These are phyloP conservation scores for Ceratobasidium sp. DNA, from an alignment of 1,284 basidiomycete genomes.

Conservation along the genomic window DNA sequence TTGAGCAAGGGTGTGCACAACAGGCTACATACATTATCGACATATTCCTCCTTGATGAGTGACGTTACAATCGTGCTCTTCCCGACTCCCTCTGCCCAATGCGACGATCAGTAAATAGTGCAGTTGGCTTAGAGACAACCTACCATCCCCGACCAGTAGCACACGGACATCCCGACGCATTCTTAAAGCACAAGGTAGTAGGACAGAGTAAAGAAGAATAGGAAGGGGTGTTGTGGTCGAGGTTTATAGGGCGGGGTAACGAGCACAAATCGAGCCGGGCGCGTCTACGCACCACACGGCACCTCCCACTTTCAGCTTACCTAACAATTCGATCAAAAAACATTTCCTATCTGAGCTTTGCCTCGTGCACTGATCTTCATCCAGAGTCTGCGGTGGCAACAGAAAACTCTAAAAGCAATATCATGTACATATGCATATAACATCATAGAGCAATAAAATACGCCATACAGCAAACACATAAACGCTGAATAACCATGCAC, in stretches of 20 bases:
- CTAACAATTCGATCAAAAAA: conserved; percentile 23
- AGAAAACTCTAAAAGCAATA: conserved; percentile 17
- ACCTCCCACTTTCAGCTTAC: conserved; percentile 25
- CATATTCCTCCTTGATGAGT: conserved; percentile 94
- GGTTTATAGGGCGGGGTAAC: conserved; percentile 12
- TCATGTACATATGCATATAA: conserved; percentile 29
- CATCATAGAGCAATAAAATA: conserved; percentile 26
- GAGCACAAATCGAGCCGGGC: conserved; percentile 13
- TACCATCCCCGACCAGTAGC: conserved; percentile 50
- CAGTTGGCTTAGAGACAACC: conserved; percentile 2
- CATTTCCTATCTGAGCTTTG: not conserved
- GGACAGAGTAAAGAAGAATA: not conserved
- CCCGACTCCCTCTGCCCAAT: conserved; percentile 51
- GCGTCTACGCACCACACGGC: conserved; percentile 33
- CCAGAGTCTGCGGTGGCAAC: conserved; percentile 13
- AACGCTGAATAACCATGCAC: not conserved
- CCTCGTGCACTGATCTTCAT: conserved; percentile 19
- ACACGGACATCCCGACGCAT: conserved; percentile 51
- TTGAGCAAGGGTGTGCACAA: not conserved
- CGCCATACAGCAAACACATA: not conserved
- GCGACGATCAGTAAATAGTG: conserved; percentile 1
- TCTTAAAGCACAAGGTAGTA: not conserved
- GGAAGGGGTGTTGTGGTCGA: not conserved
- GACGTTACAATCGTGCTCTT: conserved; percentile 93
- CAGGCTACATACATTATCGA: conserved; percentile 77